phyloP scores from a whole-genome alignment of 2,329 filamentous ascomycete genomes.

The Pyrenochaeta sp. region DNA sequence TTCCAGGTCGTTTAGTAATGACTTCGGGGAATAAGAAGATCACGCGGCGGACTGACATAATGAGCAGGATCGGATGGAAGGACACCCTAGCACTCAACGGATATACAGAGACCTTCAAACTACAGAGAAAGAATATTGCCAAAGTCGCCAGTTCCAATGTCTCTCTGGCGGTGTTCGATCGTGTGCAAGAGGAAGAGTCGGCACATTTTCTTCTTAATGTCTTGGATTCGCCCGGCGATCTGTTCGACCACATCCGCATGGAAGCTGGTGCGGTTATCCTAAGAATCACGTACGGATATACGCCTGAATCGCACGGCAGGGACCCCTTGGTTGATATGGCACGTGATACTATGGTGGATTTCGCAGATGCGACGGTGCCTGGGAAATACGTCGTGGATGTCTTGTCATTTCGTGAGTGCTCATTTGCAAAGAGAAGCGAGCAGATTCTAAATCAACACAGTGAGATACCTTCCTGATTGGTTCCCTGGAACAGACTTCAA shows the following conservation, averaged over 20 bases:
- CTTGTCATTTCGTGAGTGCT: slow-evolving; percentile 52
- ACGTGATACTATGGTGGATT: slow-evolving; percentile 51
- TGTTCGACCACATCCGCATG: slow-evolving; percentile 39
- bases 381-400: slow-evolving; percentile 59
- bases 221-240: slow-evolving; percentile 25
- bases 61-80: slow-evolving; percentile 36
- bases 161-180: slow-evolving; percentile 34
- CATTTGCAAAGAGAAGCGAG: not conserved
- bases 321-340: slow-evolving; percentile 58
- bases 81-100: slow-evolving; percentile 29
- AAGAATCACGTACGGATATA: slow-evolving; percentile 54
- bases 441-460: slow-evolving; percentile 11
- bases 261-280: slow-evolving; percentile 39
- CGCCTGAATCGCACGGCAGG: slow-evolving; percentile 46
- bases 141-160: slow-evolving; percentile 34
- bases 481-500: slow-evolving; percentile 59
- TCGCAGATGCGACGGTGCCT: slow-evolving; percentile 52
- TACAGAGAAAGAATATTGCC: slow-evolving; percentile 36
- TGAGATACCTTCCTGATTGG: slow-evolving; percentile 57
- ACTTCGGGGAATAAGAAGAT: not conserved
- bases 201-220: slow-evolving; percentile 39
- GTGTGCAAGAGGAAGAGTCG: slow-evolving; percentile 38
- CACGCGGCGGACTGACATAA: not conserved
- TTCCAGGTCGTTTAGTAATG: not conserved
- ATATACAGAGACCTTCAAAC: slow-evolving; percentile 31